Evolutionary conservation across 1,284 basidiomycete genomes (phyloP).

Genomic region (Pseudozyma hubeiensis): DNA sequence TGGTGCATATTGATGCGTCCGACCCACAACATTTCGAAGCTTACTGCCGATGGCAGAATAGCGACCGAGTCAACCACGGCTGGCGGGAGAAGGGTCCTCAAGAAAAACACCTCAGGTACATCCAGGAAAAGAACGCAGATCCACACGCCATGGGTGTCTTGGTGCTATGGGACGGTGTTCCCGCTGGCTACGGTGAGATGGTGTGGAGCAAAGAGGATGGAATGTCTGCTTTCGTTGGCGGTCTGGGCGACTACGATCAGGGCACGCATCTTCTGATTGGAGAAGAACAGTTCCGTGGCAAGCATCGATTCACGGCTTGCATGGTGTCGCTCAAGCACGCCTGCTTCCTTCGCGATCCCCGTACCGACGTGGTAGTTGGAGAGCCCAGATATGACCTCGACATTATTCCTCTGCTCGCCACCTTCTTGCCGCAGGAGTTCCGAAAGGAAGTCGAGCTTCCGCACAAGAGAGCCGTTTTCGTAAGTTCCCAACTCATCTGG

Average conservation of each 20-base stretch:
- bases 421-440: conserved; percentile 41
- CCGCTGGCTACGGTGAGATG: conserved; percentile 74
- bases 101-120: conserved; percentile 72
- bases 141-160: conserved; percentile 72
- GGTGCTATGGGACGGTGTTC: conserved; percentile 73
- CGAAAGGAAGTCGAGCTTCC: conserved; percentile 46
- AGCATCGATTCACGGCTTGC: conserved; percentile 39
- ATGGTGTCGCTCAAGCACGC: conserved; percentile 51
- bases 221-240: conserved; percentile 50
- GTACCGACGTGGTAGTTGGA: conserved; percentile 46
- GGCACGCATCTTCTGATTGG: conserved; percentile 73
- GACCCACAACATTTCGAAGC: conserved; percentile 71
- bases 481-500: neutral
- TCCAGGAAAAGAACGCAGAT: conserved; percentile 70
- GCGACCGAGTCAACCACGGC: conserved; percentile 72
- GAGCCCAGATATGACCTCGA: conserved; percentile 44
- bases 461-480: conserved; percentile 43
- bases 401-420: conserved; percentile 39
- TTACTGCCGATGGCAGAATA: conserved; percentile 74
- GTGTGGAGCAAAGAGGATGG: conserved; percentile 73
- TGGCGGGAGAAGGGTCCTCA: conserved; percentile 74
- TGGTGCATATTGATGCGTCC: conserved; percentile 72
- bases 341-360: conserved; percentile 48
- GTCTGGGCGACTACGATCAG: conserved; percentile 72
- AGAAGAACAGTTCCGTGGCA: conserved; percentile 72